These are phyloP conservation scores for Heliosperma pusillum DNA, from an alignment of 148 eudicot genomes.

Conservation along the genomic window DNA sequence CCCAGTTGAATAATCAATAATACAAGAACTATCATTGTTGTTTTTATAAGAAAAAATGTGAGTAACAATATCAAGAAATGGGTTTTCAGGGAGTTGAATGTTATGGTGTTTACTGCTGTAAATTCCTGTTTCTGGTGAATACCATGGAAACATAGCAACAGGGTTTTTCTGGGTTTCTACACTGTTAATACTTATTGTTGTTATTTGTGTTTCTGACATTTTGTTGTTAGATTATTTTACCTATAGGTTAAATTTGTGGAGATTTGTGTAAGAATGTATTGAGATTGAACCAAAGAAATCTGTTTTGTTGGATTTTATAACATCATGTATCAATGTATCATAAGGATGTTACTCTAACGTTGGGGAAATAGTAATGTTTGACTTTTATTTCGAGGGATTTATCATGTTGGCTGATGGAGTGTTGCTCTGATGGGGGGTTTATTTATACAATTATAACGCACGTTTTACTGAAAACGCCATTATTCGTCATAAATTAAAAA, in stretches of 20 bases:
- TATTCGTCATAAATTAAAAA: too few relatives aligned
- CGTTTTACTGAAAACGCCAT: too few relatives aligned
- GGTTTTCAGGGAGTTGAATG: conserved; percentile 52
- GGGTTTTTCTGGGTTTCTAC: conserved; percentile 18
- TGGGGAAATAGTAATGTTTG: background rate
- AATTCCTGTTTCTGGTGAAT: conserved; percentile 55
- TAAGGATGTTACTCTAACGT: too few relatives aligned
- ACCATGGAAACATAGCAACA: conserved; percentile 31
- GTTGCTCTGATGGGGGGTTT: too few relatives aligned
- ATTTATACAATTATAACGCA: too few relatives aligned
- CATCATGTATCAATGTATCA: background rate
- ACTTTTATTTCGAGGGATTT: too few relatives aligned
- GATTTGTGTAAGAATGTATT: background rate
- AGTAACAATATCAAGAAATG: conserved; percentile 69
- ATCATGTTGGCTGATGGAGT: too few relatives aligned
- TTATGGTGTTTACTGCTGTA: conserved; percentile 55
- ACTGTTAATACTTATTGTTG: background rate
- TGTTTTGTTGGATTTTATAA: background rate
- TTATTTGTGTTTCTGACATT: conserved; percentile 26
- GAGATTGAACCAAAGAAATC: background rate
- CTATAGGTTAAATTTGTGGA: background rate
- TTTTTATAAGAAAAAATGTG: conserved; percentile 63
- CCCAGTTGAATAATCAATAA: conserved; percentile 70
- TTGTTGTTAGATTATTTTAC: background rate
- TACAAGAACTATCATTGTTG: conserved; percentile 36